These are phyloP conservation scores for Fonsecaea monophora DNA, from an alignment of 2,329 filamentous ascomycete genomes.

Conservation along the genomic window DNA sequence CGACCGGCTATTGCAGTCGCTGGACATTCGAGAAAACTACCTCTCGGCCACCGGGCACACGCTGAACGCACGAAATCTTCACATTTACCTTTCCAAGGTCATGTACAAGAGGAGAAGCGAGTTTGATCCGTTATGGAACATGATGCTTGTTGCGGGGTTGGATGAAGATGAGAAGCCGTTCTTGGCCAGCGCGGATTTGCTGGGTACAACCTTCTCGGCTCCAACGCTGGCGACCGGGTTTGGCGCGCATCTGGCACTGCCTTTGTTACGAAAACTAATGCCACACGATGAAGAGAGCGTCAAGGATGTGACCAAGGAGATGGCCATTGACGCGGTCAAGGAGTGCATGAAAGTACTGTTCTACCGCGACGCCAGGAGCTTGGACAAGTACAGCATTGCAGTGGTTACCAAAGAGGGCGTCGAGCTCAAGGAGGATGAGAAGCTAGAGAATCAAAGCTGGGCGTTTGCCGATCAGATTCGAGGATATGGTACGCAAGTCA, in stretches of 20 bases:
- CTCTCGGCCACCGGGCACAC: conserved; percentile 55
- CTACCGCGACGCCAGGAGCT: conserved; percentile 92
- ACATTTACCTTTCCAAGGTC: conserved; percentile 95
- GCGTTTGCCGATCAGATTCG: conserved; percentile 94
- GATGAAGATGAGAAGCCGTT: conserved; percentile 82
- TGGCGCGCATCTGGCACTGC: conserved; percentile 89
- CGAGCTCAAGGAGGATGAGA: conserved; percentile 80
- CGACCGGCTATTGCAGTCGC: conserved; percentile 83
- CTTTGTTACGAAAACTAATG: conserved; percentile 82
- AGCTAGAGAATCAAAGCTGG: conserved; percentile 96
- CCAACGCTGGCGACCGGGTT: conserved; percentile 93
- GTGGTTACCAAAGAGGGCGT: conserved; percentile 85
- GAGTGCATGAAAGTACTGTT: conserved; percentile 99
- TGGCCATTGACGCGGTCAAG: conserved; percentile 80
- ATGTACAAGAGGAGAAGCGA: conserved; percentile 94
- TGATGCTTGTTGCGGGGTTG: conserved; percentile 86
- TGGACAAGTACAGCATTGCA: conserved; percentile 90
- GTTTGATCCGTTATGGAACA: conserved; percentile 98
- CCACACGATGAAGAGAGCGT: conserved; percentile 77
- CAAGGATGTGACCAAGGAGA: conserved; percentile 73
- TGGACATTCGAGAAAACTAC: conserved; percentile 91
- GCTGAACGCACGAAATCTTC: conserved; percentile 90
- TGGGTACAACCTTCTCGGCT: conserved; percentile 88
- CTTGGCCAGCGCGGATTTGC: conserved; percentile 86
- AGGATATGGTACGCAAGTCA: conserved; percentile 87